phyloP scores from a whole-genome alignment of 805 yeast genomes.

The Pichia occidentalis region DNA sequence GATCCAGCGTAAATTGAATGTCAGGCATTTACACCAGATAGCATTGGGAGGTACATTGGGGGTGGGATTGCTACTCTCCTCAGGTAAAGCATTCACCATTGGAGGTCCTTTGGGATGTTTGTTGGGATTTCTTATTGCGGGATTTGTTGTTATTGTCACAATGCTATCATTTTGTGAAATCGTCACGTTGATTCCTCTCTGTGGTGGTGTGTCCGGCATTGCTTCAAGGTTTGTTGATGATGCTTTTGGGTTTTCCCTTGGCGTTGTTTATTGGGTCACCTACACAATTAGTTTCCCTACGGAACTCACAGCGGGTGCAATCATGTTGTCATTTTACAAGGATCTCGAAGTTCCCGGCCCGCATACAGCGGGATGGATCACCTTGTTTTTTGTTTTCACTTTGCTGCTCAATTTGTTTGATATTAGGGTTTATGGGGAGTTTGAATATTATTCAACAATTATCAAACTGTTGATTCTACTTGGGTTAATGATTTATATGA shows the following conservation, averaged over 20 bases:
- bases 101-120: conserved; percentile 77
- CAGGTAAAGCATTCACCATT: conserved; percentile 65
- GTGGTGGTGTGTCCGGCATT: conserved; percentile 71
- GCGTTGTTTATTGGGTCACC: conserved; percentile 68
- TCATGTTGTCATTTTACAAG: conserved; percentile 65
- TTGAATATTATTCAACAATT: conserved; percentile 58
- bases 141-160: conserved; percentile 58
- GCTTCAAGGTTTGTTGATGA: conserved; percentile 72
- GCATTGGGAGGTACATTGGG: conserved; percentile 77
- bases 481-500: conserved; percentile 54
- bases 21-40: conserved; percentile 69
- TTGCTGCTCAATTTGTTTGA: conserved; percentile 53
- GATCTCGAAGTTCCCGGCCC: conserved; percentile 43
- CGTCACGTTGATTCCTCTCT: conserved; percentile 73
- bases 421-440: conserved; percentile 68
- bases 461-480: conserved; percentile 49
- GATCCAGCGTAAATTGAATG: conserved; percentile 53
- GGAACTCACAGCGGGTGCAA: conserved; percentile 74
- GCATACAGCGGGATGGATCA: conserved; percentile 61
- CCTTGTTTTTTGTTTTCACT: conserved; percentile 46
- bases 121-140: conserved; percentile 59
- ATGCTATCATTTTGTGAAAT: conserved; percentile 75
- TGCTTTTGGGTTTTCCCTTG: conserved; percentile 69
- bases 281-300: conserved; percentile 70
- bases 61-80: conserved; percentile 62